phyloP scores from a whole-genome alignment of 345 rosid genomes.

The Psidium guajava region DNA sequence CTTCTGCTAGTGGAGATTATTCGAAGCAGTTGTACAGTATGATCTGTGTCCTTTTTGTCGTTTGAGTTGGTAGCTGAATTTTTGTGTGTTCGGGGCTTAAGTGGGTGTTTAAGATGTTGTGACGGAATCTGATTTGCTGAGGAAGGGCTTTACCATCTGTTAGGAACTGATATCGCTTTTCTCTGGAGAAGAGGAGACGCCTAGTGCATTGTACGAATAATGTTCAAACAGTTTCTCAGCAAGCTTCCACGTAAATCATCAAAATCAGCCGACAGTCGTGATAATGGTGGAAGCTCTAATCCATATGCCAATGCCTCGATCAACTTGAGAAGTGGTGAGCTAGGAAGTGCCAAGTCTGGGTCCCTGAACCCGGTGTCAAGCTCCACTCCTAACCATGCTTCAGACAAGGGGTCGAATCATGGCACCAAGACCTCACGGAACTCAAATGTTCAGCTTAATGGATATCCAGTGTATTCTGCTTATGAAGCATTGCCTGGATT shows the following conservation, averaged over 20 bases:
- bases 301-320: background rate
- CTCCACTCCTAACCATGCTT: background rate
- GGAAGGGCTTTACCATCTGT: background rate
- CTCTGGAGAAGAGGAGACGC: background rate
- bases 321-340: background rate
- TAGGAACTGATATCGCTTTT: background rate
- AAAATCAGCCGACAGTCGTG: slow-evolving; percentile 5
- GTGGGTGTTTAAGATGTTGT: background rate
- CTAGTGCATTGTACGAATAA: slow-evolving; percentile 1
- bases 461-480: slow-evolving; percentile 1
- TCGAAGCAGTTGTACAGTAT: background rate
- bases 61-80: background rate
- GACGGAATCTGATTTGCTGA: background rate
- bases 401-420: slow-evolving; percentile 1
- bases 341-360: background rate
- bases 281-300: slow-evolving; percentile 1
- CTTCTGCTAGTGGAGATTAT: background rate
- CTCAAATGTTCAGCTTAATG: slow-evolving; percentile 1
- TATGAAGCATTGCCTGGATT: slow-evolving; percentile 17
- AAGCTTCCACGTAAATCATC: slow-evolving; percentile 12
- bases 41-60: background rate
- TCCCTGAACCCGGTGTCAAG: background rate
- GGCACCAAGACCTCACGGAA: slow-evolving; percentile 1
- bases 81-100: background rate
- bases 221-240: slow-evolving; percentile 8